These are phyloP conservation scores for Abrus pulchellus DNA, from an alignment of 306 rosid species.

Conservation along the genomic window DNA sequence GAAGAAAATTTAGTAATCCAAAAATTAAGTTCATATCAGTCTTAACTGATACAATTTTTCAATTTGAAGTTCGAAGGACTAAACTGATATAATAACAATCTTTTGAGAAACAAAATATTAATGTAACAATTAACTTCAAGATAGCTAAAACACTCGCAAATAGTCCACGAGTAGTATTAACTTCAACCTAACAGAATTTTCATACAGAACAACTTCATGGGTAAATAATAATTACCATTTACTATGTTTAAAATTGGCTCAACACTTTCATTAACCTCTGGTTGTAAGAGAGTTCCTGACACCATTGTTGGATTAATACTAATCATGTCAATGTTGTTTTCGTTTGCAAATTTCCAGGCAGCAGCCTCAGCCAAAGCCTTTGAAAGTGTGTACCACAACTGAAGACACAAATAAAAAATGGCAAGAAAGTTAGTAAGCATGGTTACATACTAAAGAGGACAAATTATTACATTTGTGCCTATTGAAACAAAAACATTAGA, in stretches of 20 bases:
- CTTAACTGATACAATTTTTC: no score
- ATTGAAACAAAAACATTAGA: conserved; percentile 10
- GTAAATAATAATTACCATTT: conserved; percentile 60
- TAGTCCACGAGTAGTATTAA: no score
- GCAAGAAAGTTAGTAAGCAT: conserved; percentile 16
- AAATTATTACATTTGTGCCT: neutral
- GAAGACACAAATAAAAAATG: conserved; percentile 36
- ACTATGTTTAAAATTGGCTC: conserved; percentile 59
- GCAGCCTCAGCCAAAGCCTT: conserved; percentile 92
- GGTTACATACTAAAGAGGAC: neutral
- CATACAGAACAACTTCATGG: neutral
- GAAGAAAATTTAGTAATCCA: no score
- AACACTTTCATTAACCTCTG: conserved; percentile 75
- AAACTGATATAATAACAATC: neutral
- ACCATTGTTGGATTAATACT: conserved; percentile 77
- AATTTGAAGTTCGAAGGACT: neutral
- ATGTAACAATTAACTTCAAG: neutral
- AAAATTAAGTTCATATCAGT: no score
- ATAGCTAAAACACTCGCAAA: neutral
- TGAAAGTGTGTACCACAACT: conserved; percentile 81
- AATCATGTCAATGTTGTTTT: conserved; percentile 81
- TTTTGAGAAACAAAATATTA: neutral
- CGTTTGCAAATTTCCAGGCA: conserved; percentile 86
- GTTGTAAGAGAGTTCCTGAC: conserved; percentile 83
- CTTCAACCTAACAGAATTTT: neutral